Evolutionary conservation across 192 early-diverging fungal genomes (phyloP).

Genomic region (Mortierella alpina): DNA sequence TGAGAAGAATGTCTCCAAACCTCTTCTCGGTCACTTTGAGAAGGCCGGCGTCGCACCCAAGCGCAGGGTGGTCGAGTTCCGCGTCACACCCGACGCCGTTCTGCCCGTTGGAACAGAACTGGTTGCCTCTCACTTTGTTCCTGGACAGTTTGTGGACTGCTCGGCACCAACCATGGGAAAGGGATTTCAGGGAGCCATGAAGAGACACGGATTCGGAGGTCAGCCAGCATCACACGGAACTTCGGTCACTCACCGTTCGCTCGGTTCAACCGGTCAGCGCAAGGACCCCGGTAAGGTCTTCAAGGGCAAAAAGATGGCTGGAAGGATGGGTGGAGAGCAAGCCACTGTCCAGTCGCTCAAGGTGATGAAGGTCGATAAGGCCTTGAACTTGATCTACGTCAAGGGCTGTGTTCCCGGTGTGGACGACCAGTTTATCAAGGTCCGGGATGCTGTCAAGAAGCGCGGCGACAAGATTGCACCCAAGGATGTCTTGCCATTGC

Average conservation of each 20-base stretch:
- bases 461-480: slow-evolving; percentile 72
- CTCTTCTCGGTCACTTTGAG: slow-evolving; percentile 81
- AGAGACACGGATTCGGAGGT: slow-evolving; percentile 93
- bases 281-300: slow-evolving; percentile 89
- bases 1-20: slow-evolving; percentile 73
- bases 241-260: slow-evolving; percentile 88
- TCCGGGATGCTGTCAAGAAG: slow-evolving; percentile 89
- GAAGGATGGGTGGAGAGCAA: slow-evolving; percentile 91
- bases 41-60: slow-evolving; percentile 80
- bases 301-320: slow-evolving; percentile 98
- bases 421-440: slow-evolving; percentile 85
- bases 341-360: slow-evolving; percentile 84
- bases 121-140: slow-evolving; percentile 88
- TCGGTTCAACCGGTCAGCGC: slow-evolving; percentile 90
- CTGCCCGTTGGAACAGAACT: slow-evolving; percentile 83
- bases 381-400: slow-evolving; percentile 89
- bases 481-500: slow-evolving; percentile 65
- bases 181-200: slow-evolving; percentile 98
- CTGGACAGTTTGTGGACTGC: slow-evolving; percentile 96
- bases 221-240: slow-evolving; percentile 94
- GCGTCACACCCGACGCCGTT: slow-evolving; percentile 85
- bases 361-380: slow-evolving; percentile 89
- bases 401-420: slow-evolving; percentile 92
- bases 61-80: slow-evolving; percentile 84
- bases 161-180: slow-evolving; percentile 89